These are phyloP conservation scores for Lodderomyces beijingensis DNA, from an alignment of 1,139 yeast species.

Conservation along the genomic window DNA sequence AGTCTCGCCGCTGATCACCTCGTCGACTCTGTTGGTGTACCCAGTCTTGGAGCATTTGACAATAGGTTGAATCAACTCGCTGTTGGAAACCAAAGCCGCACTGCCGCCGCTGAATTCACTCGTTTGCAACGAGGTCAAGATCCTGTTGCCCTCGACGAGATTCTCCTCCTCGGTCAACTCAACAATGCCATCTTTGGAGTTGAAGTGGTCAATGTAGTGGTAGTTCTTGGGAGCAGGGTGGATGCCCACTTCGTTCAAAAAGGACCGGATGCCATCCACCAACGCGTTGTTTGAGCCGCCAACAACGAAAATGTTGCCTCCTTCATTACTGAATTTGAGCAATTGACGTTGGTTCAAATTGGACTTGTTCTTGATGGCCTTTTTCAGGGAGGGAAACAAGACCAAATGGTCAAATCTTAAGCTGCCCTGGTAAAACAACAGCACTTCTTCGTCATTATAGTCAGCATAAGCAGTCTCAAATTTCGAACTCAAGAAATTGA, in stretches of 20 bases:
- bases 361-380: conserved; percentile 27
- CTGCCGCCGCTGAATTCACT: conserved; percentile 37
- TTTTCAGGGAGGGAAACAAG: conserved; percentile 37
- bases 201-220: conserved; percentile 64
- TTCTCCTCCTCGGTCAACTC: conserved; percentile 20
- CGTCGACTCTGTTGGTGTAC: conserved; percentile 43
- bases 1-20: conserved; percentile 40
- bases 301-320: conserved; percentile 73
- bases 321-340: conserved; percentile 50
- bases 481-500: conserved; percentile 19
- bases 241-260: conserved; percentile 78
- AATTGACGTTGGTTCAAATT: conserved; percentile 30
- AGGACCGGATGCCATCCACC: conserved; percentile 64
- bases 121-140: conserved; percentile 18
- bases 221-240: conserved; percentile 78
- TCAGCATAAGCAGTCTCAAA: conserved; percentile 22
- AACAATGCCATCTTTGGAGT: conserved; percentile 22
- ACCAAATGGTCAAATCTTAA: conserved; percentile 29
- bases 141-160: conserved; percentile 20
- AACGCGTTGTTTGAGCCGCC: conserved; percentile 36
- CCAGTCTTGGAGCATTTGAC: conserved; percentile 67
- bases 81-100: conserved; percentile 42
- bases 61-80: conserved; percentile 67
- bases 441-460: conserved; percentile 25
- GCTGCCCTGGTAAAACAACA: conserved; percentile 22